Evolutionary conservation across 192 early-diverging fungal genomes (phyloP), one percentile per base, ranked within the genome.

Genomic region (Funneliformis mosseae): DNA sequence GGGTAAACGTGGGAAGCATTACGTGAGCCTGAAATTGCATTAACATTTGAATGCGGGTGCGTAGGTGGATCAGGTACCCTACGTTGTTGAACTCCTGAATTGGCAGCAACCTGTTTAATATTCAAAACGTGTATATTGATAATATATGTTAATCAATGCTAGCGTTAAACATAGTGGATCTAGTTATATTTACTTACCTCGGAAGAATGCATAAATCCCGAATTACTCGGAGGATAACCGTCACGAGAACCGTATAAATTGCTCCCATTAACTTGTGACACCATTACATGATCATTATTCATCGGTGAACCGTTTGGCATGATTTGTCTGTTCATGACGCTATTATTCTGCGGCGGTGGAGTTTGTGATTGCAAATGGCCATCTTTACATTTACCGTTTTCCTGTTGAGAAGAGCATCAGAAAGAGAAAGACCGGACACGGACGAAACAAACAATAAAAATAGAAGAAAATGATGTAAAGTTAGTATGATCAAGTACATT

Each of bases 211-310:
- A 60, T 50, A 60, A 60, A 75, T 75, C 74, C 73, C 1, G 27
- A 8, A 55, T 75, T 50, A 61, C 25, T 33, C 9, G 67, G 63
- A 50, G 42, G 62, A 59, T 78, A 68, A 12, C 38, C 43, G 0
- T 38, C 43, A 18, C 66, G 38, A n/a, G 25, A 21, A 25, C n/a
- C 42, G 18, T 69, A 69, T 11, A 69, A 69, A 38, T 42, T 39
- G 63, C 2, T 50, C 1, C 77, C 77, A 78, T 78, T 78, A 5
- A 76, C 18, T 76, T 63, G 74, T 10, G 39, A 55, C 21, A 48
- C 33, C 25, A 78, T 67, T 16, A 18, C 43, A 50, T 78, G 77
- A n/a, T 68, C 77, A 78, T 78, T 78, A 50, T 66, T 78, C 1
- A 78, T 67, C 11, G 67, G 12, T 1, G 63, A 69, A 25, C 46